Evolutionary conservation across 139 green algal genomes (phyloP).

Genomic region (Ulvella scutata): DNA sequence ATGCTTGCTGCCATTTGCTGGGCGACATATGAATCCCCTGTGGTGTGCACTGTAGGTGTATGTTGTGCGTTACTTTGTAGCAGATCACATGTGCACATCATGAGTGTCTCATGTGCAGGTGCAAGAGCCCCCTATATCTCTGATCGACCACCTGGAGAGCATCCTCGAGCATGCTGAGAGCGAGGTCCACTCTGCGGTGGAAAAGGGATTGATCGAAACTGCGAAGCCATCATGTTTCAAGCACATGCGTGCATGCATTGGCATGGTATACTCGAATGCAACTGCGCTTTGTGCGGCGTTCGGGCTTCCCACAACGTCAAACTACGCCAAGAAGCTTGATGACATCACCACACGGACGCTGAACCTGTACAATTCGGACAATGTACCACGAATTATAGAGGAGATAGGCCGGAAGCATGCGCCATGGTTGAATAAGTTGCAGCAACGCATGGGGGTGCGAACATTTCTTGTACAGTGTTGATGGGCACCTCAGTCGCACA

Average conservation of each 20-base stretch:
- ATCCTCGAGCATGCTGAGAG: background rate
- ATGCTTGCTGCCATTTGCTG: no score
- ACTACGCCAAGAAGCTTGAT: slow-evolving; percentile 3
- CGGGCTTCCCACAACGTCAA: slow-evolving; percentile 21
- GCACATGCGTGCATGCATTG: slow-evolving; percentile 25
- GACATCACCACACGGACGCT: background rate
- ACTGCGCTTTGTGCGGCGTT: slow-evolving; percentile 67
- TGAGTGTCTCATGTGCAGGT: slow-evolving; percentile 4
- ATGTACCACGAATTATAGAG: background rate
- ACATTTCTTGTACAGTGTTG: no score
- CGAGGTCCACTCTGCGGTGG: background rate
- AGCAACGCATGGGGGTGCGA: background rate
- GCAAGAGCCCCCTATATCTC: background rate
- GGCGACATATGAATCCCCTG: no score
- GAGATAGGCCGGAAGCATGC: background rate
- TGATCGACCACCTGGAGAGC: background rate
- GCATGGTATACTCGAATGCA: slow-evolving; percentile 60
- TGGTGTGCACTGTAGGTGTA: no score
- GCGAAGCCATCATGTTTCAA: slow-evolving; percentile 7
- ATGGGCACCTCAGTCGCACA: no score
- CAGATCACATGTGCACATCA: slow-evolving; percentile 11
- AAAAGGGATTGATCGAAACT: background rate
- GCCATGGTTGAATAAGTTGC: background rate
- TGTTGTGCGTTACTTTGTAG: no score
- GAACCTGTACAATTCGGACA: background rate